Percentiles rank a stretch among this genome's conserved stretches.
Evolutionary conservation across 139 green algal genomes (phyloP).

Genomic region (Protoeuglena noctilucae): DNA sequence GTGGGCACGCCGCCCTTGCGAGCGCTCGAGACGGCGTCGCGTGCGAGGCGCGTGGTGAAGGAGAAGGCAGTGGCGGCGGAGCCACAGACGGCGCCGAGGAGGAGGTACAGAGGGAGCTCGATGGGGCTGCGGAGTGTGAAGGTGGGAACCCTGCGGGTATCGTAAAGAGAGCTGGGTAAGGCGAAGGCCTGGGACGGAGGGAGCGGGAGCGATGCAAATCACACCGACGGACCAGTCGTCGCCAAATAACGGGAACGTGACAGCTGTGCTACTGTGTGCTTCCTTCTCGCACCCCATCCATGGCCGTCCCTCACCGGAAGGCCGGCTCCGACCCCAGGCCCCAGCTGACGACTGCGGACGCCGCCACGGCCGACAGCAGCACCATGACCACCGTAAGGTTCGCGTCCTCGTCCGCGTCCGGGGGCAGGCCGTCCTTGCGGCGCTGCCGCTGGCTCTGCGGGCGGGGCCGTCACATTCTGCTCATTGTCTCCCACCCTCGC

Average conservation of each 20-base stretch:
- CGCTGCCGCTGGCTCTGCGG: not conserved
- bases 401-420: not conserved
- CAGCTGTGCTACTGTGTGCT: not conserved
- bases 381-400: conserved; percentile 43
- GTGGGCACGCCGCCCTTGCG: conserved; percentile 18
- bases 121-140: conserved; percentile 32
- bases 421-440: not conserved
- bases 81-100: conserved; percentile 48
- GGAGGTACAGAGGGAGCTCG: conserved; percentile 58
- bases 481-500: no score
- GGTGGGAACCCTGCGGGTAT: conserved; percentile 37
- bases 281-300: not conserved
- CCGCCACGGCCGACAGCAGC: conserved; percentile 47
- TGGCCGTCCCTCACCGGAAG: no score
- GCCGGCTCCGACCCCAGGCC: conserved; percentile 45
- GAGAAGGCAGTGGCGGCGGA: conserved; percentile 24
- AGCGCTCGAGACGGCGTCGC: conserved; percentile 4
- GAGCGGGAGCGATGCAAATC: no score
- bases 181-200: no score
- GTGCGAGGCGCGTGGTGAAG: not conserved
- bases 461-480: no score
- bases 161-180: no score
- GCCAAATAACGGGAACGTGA: no score
- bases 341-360: conserved; percentile 39
- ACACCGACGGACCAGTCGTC: no score